A percentile compares a stretch with the other conserved stretches of the same genome.
Conservation (phyloP, 75 land plant genomes). For the Cryptomeria japonica region DNA sequence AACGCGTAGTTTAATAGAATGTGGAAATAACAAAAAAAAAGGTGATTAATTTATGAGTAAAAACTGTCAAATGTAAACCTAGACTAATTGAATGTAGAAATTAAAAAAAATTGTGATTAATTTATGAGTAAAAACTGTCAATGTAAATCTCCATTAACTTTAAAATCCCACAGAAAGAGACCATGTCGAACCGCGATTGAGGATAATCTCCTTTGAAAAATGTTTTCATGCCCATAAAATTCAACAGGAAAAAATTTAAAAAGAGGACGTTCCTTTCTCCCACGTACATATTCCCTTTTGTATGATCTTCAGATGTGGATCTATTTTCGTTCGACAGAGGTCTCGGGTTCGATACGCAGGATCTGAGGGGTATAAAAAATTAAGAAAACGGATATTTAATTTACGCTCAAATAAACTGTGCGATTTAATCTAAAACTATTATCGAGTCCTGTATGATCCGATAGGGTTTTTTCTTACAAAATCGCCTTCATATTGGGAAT, state of each 20-base stretch:
- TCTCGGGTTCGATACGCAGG: background rate
- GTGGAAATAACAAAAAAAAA: too few relatives aligned
- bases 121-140: too few relatives aligned
- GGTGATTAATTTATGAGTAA: too few relatives aligned
- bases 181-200: background rate
- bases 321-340: background rate
- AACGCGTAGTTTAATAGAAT: too few relatives aligned
- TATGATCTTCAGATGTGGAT: background rate
- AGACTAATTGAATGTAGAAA: too few relatives aligned
- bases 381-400: background rate
- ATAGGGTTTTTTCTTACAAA: background rate
- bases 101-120: too few relatives aligned
- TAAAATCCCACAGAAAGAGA: background rate
- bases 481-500: background rate
- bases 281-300: background rate
- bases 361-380: background rate
- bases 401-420: background rate
- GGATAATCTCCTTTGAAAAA: background rate
- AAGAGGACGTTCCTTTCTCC: background rate
- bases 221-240: background rate
- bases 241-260: background rate
- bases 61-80: too few relatives aligned
- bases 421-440: background rate
- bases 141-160: too few relatives aligned
- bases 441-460: background rate